A percentile compares a stretch with the other conserved stretches of the same genome.
Conservation (phyloP, 2,329 filamentous ascomycete species). For the Aspergillus jensenii region DNA sequence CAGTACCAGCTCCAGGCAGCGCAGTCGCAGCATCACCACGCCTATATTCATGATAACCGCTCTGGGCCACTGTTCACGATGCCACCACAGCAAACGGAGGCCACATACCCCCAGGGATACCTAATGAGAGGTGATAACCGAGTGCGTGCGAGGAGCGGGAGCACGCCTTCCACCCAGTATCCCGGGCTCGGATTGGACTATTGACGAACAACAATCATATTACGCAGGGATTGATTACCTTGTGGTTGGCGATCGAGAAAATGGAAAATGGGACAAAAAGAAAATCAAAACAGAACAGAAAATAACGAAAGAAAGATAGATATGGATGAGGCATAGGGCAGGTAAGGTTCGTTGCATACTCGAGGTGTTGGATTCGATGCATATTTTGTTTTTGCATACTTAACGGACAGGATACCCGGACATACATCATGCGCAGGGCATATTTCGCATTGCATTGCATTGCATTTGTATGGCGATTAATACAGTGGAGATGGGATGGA, state of each 20-base stretch:
- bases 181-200: not conserved
- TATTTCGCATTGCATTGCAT: constrained; percentile 1
- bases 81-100: not conserved
- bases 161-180: not conserved
- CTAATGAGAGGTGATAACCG: not conserved
- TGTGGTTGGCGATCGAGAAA: not conserved
- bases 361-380: not conserved
- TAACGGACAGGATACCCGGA: not conserved
- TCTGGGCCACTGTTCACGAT: constrained; percentile 27
- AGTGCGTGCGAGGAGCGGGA: not conserved
- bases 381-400: not conserved
- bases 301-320: not conserved
- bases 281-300: not conserved
- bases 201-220: not conserved
- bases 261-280: not conserved
- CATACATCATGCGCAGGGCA: not conserved
- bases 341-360: not conserved
- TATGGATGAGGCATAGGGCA: constrained; percentile 15
- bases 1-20: constrained; percentile 11
- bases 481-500: not conserved
- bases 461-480: not conserved
- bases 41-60: constrained; percentile 28
- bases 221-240: not conserved
- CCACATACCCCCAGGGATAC: not conserved
- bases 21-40: constrained; percentile 16